phyloP scores from a whole-genome alignment of 306 rosid species.

The Prunus salicina region DNA sequence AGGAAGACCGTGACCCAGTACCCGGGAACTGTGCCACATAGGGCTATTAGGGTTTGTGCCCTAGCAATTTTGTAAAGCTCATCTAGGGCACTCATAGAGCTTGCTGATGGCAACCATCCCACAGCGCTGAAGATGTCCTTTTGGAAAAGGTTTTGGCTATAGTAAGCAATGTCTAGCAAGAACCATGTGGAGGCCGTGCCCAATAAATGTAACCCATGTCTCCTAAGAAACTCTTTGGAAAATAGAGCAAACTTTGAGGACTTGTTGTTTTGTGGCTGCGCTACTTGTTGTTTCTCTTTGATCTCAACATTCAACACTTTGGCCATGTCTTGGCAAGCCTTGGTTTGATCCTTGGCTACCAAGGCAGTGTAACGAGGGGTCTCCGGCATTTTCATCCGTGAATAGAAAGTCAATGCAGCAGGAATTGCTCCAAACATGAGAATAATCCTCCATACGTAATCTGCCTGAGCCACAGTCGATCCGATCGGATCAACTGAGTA shows the following conservation, averaged over 20 bases:
- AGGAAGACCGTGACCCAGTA: constrained; percentile 65
- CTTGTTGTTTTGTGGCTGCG: neutral
- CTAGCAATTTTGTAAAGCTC: constrained; percentile 57
- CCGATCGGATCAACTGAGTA: constrained; percentile 17
- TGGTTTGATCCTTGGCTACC: constrained; percentile 48
- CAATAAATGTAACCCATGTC: constrained; percentile 53
- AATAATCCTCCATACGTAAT: constrained; percentile 63
- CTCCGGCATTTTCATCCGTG: constrained; percentile 63
- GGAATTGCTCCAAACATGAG: constrained; percentile 67
- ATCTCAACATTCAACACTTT: constrained; percentile 41
- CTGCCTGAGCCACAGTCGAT: constrained; percentile 50
- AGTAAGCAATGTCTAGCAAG: constrained; percentile 64
- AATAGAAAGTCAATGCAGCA: constrained; percentile 47
- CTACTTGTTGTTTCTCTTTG: neutral
- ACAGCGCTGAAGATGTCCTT: constrained; percentile 61
- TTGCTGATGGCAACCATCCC: constrained; percentile 48
- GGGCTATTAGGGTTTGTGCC: constrained; percentile 61
- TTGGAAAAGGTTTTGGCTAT: constrained; percentile 46
- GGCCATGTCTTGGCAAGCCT: constrained; percentile 56
- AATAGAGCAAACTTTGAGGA: constrained; percentile 41
- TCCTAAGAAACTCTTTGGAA: constrained; percentile 39
- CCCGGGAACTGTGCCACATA: constrained; percentile 62
- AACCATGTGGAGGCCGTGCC: constrained; percentile 72
- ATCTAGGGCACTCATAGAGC: constrained; percentile 55
- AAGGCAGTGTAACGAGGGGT: constrained; percentile 67